These are phyloP conservation scores for Sugiyamaella pinicola DNA, from an alignment of 1,139 yeast genomes.

Conservation along the genomic window DNA sequence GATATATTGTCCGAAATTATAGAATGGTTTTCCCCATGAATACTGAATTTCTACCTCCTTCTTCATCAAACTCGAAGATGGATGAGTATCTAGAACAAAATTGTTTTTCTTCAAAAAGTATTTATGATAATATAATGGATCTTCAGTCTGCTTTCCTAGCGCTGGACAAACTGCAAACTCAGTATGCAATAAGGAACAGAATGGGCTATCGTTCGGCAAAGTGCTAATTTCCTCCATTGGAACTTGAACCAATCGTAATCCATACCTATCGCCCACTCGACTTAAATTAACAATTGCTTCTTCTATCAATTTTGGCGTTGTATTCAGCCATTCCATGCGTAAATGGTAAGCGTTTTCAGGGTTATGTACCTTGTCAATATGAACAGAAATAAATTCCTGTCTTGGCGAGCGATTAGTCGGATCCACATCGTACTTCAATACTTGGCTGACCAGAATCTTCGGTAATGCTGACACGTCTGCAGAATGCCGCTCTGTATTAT, in stretches of 20 bases:
- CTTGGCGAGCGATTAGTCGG: conserved; percentile 70
- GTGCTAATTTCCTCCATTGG: conserved; percentile 88
- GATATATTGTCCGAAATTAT: conserved; percentile 83
- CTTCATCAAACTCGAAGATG: conserved; percentile 43
- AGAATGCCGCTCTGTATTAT: conserved; percentile 7
- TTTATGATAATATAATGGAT: conserved; percentile 60
- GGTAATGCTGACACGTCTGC: conserved; percentile 28
- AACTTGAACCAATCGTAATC: conserved; percentile 83
- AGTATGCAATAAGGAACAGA: conserved; percentile 76
- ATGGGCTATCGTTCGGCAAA: conserved; percentile 76
- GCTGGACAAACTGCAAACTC: conserved; percentile 18
- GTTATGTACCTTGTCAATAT: conserved; percentile 88
- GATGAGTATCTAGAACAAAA: conserved; percentile 79
- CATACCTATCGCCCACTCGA: conserved; percentile 81
- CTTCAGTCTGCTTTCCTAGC: conserved; percentile 33
- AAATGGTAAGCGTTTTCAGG: conserved; percentile 95
- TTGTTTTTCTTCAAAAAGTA: conserved; percentile 68
- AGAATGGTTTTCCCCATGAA: conserved; percentile 90
- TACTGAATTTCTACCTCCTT: conserved; percentile 56
- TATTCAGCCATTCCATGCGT: conserved; percentile 87
- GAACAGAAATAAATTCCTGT: conserved; percentile 78
- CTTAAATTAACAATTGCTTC: conserved; percentile 84
- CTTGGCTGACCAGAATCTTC: conserved; percentile 55
- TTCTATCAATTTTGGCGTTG: conserved; percentile 86
- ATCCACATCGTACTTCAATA: conserved; percentile 75